A percentile compares a stretch with the other conserved stretches of the same genome.
Evolutionary conservation across 2,329 filamentous ascomycete genomes (phyloP).

Genomic region (Blastomyces parvus): DNA sequence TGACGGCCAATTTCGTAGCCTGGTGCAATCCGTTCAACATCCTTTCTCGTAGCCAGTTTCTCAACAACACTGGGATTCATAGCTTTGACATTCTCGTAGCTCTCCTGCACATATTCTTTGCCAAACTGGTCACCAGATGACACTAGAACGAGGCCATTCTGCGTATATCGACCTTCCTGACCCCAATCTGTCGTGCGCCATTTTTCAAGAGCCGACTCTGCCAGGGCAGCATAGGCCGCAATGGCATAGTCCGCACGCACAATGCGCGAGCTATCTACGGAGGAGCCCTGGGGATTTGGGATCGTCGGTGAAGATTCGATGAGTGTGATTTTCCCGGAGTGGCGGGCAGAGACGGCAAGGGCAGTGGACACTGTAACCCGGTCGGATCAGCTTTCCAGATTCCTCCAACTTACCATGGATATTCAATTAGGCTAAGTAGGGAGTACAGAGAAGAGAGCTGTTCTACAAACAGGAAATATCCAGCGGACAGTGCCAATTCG

Average conservation of each 20-base stretch:
- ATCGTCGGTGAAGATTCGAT: conserved; percentile 48
- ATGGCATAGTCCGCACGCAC: conserved; percentile 72
- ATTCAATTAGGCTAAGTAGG: not conserved
- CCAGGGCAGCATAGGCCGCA: conserved; percentile 64
- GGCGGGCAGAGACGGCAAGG: conserved; percentile 56
- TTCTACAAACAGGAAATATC: not conserved
- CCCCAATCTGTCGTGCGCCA: conserved; percentile 43
- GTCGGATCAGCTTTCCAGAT: not conserved
- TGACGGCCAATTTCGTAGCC: conserved; percentile 28
- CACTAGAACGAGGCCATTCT: conserved; percentile 36
- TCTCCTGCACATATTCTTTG: conserved; percentile 30
- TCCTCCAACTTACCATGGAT: not conserved
- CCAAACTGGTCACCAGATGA: conserved; percentile 27
- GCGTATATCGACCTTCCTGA: conserved; percentile 34
- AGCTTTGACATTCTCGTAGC: conserved; percentile 33
- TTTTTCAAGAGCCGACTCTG: conserved; percentile 62
- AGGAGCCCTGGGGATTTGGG: conserved; percentile 50
- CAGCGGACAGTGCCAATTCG: not conserved
- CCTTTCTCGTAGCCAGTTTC: conserved; percentile 26
- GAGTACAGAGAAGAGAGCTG: not conserved
- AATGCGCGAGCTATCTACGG: conserved; percentile 53
- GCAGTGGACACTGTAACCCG: conserved; percentile 49
- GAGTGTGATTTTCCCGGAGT: conserved; percentile 45
- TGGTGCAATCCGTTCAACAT: conserved; percentile 28
- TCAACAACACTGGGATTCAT: conserved; percentile 27